phyloP scores from a whole-genome alignment of 257 asterid species.

The Pogostemon cablin region DNA sequence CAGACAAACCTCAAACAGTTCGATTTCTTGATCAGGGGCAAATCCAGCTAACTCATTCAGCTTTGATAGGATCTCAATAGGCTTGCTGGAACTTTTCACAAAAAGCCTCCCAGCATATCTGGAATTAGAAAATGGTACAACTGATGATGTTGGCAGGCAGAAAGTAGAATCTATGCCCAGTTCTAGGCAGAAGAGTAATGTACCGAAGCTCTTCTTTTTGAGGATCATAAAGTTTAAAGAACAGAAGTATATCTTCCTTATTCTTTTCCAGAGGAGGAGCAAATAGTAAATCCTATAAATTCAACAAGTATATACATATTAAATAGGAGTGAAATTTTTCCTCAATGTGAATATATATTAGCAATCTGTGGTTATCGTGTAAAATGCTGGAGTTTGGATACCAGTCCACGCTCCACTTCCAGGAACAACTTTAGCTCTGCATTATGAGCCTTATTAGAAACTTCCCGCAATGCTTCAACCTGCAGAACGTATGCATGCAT shows the following conservation, averaged over 20 bases:
- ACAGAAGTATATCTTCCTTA: constrained; percentile 88
- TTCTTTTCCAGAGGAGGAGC: constrained; percentile 79
- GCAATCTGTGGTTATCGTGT: constrained; percentile 7
- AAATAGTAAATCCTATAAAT: constrained; percentile 61
- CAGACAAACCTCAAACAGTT: constrained; percentile 82
- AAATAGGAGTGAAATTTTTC: constrained; percentile 25
- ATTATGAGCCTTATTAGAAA: constrained; percentile 77
- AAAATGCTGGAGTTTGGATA: constrained; percentile 36
- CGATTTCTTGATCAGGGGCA: constrained; percentile 87
- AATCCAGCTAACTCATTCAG: constrained; percentile 89
- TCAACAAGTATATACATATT: constrained; percentile 24
- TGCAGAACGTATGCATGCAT: constrained; percentile 38
- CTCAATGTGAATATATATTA: constrained; percentile 19
- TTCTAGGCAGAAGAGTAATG: neutral
- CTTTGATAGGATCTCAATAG: constrained; percentile 65
- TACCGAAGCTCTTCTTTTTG: constrained; percentile 94
- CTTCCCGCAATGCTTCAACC: constrained; percentile 97
- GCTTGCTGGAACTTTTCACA: constrained; percentile 78
- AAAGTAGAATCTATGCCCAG: neutral
- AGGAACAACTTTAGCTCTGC: constrained; percentile 88
- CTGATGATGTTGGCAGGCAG: constrained; percentile 17
- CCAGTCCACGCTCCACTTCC: constrained; percentile 85
- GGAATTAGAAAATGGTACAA: constrained; percentile 32
- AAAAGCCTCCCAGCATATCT: constrained; percentile 88
- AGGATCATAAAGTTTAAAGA: constrained; percentile 89